phyloP scores from a whole-genome alignment of 495 filamentous ascomycete species.

The Podospora pseudocomata region DNA sequence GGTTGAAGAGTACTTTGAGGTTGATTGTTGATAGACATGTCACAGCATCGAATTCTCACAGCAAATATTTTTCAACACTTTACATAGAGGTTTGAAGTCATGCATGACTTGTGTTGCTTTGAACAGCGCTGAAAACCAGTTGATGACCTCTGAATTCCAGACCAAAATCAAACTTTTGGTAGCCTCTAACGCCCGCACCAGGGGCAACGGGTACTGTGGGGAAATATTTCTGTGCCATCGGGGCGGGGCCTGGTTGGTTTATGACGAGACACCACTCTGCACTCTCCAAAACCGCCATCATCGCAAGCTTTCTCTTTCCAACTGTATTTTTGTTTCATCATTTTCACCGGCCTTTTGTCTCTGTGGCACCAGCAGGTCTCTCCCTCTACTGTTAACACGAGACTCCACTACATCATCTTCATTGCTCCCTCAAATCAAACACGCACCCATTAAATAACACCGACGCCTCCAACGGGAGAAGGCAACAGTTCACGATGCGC shows the following conservation, averaged over 20 bases:
- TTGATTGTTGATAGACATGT: background rate
- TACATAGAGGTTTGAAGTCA: too few relatives aligned
- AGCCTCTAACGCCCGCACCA: background rate
- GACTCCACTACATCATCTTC: slow-evolving; percentile 33
- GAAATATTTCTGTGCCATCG: slow-evolving; percentile 3
- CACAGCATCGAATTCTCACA: background rate
- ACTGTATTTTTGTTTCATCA: slow-evolving; percentile 23
- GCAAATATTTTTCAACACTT: too few relatives aligned
- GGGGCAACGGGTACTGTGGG: slow-evolving; percentile 7
- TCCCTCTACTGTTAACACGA: background rate
- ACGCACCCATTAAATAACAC: too few relatives aligned
- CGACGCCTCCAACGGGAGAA: slow-evolving; percentile 27
- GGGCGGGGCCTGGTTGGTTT: slow-evolving; percentile 9
- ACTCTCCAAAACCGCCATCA: background rate
- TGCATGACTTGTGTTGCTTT: too few relatives aligned
- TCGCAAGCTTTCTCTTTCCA: background rate
- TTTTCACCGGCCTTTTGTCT: slow-evolving; percentile 32
- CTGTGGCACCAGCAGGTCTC: background rate
- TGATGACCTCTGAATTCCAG: background rate
- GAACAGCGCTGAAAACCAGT: too few relatives aligned
- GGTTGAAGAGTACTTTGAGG: background rate
- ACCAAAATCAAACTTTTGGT: background rate
- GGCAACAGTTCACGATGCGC: slow-evolving; percentile 66
- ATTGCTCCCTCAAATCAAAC: too few relatives aligned
- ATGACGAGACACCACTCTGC: background rate